Base-by-base conservation (phyloP, 495 filamentous ascomycete species). In the Penicillium maclennaniae region DNA sequence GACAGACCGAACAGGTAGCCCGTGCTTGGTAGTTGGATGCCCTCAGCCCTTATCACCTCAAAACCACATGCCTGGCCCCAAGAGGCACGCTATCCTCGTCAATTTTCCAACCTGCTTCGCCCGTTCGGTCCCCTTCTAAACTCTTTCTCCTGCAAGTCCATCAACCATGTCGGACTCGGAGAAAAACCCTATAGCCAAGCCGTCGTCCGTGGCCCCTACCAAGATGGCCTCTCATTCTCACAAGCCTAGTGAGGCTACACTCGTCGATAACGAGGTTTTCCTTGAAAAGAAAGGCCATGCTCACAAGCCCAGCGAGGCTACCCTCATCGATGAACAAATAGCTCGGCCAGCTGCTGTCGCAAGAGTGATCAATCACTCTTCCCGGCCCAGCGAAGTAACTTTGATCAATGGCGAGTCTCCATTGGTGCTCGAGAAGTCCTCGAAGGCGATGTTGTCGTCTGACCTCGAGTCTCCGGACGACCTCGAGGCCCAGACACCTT, bases 401-500 rank as follows among this genome's bases (percentile, higher is more conserved):
- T 60, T 70, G 38, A 51, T 54, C n/a, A 62, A 69, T 47, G 55
- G 54, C 12, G 49, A 44, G 12, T 7, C 31, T 19, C 15, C 10
- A 16, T 19, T 15, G 8, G 4, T 25, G 1, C 1, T 65, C 53
- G 49, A 57, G 21, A 68, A 71, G 47, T 7, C 59, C 8, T 64
- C 62, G 7, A 66, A 71, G 55, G 69, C 69, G 49, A 52, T 56
- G 49, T 49, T 51, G n/a, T 52, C 55, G 4, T 7, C 43, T 21
- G 48, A 42, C 20, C 34, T 31, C 26, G 40, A 25, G 21, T 49
- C 34, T 36, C 21, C 53, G 12, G 17, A 46, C 15, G 73, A 80
- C 55, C 55, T 77, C 19, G 76, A 79, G 47, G 66, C 69, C 10
- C 72, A 78, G 47, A 58, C 60, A 9, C 52, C 20, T 7, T 53